phyloP scores from a whole-genome alignment of 2,329 filamentous ascomycete species.

The Trichocomaceae sp. region DNA sequence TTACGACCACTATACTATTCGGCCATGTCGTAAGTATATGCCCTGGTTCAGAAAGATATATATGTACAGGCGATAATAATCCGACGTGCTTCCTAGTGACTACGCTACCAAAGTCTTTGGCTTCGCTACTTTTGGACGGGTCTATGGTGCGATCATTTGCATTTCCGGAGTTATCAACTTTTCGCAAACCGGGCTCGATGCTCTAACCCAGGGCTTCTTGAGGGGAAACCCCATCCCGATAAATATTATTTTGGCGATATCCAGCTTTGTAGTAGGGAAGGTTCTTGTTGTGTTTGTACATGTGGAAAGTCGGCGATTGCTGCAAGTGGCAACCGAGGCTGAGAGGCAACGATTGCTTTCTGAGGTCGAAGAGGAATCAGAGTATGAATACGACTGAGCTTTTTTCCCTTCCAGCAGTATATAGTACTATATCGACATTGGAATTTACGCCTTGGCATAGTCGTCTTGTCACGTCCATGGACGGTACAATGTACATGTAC shows the following conservation, averaged over 20 bases:
- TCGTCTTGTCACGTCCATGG: too few species aligned
- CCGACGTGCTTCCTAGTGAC: slow-evolving; percentile 45
- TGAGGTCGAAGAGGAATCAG: slow-evolving; percentile 7
- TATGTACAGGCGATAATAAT: neutral
- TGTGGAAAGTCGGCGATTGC: slow-evolving; percentile 13
- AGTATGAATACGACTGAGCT: neutral
- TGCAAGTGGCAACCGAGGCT: slow-evolving; percentile 16
- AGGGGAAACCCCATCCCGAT: slow-evolving; percentile 68
- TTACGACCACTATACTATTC: slow-evolving; percentile 86
- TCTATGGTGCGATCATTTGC: slow-evolving; percentile 86
- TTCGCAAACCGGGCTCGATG: slow-evolving; percentile 70
- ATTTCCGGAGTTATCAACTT: slow-evolving; percentile 78
- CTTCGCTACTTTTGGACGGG: slow-evolving; percentile 82
- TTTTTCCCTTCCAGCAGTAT: neutral
- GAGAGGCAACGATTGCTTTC: slow-evolving; percentile 21
- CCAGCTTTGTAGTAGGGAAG: slow-evolving; percentile 60
- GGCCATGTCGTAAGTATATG: slow-evolving; percentile 58
- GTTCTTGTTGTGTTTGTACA: slow-evolving; percentile 61
- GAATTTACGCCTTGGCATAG: too few species aligned
- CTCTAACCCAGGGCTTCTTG: slow-evolving; percentile 67
- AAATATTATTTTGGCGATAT: slow-evolving; percentile 59
- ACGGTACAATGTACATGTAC: too few species aligned
- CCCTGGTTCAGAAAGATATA: neutral
- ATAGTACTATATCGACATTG: too few species aligned
- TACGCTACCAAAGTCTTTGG: slow-evolving; percentile 89